A percentile compares a stretch with the other conserved stretches of the same genome.
Conservation (phyloP, 352 stramenopile genomes). For the Phytophthora crassamura region DNA sequence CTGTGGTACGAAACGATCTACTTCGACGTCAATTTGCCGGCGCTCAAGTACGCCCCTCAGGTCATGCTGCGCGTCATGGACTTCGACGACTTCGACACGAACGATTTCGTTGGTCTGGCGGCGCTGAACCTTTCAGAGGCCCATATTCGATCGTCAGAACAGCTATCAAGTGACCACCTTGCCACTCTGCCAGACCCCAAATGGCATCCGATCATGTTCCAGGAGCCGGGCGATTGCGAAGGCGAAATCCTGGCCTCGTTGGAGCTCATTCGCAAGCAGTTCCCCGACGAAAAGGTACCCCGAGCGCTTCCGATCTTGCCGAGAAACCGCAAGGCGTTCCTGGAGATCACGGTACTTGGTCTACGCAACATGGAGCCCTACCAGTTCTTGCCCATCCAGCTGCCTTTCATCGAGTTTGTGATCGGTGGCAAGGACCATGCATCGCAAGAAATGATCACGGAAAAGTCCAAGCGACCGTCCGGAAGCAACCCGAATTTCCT, state of each 20-base stretch:
- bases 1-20: slow-evolving; percentile 90
- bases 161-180: slow-evolving; percentile 54
- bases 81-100: slow-evolving; percentile 75
- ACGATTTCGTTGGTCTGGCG: slow-evolving; percentile 73
- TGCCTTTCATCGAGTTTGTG: slow-evolving; percentile 91
- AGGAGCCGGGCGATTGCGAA: slow-evolving; percentile 81
- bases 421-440: slow-evolving; percentile 84
- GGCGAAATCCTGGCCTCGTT: slow-evolving; percentile 82
- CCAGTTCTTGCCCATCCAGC: slow-evolving; percentile 89
- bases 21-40: slow-evolving; percentile 87
- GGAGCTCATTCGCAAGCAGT: slow-evolving; percentile 76
- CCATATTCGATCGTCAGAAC: slow-evolving; percentile 68
- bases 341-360: slow-evolving; percentile 88
- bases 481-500: slow-evolving; percentile 91
- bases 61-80: slow-evolving; percentile 87
- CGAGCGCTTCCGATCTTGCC: slow-evolving; percentile 62
- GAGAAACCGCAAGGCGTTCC: slow-evolving; percentile 69
- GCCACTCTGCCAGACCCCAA: slow-evolving; percentile 62
- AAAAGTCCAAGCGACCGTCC: slow-evolving; percentile 83
- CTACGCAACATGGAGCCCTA: slow-evolving; percentile 90
- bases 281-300: slow-evolving; percentile 69
- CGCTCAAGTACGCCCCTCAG: slow-evolving; percentile 78
- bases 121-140: slow-evolving; percentile 76
- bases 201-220: slow-evolving; percentile 83
- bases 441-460: slow-evolving; percentile 86